A percentile compares a stretch with the other conserved stretches of the same genome.
phyloP scores from a whole-genome alignment of 371 early-diverging fungal genomes.

The Capniomyces stellatus region DNA sequence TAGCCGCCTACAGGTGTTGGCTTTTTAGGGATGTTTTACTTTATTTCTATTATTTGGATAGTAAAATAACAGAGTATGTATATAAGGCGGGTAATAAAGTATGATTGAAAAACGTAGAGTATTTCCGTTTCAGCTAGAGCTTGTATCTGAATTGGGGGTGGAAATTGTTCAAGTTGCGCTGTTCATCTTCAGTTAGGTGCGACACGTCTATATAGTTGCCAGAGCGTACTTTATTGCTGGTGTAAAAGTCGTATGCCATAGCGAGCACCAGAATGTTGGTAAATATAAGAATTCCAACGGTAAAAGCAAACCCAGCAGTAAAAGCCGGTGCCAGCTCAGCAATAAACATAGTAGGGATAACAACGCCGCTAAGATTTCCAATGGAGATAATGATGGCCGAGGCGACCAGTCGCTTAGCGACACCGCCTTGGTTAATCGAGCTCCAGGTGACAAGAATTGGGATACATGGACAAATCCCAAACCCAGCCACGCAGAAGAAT shows the following conservation, averaged over 20 bases:
- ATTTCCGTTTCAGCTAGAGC: neutral
- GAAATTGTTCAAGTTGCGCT: neutral
- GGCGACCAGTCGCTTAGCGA: conserved; percentile 20
- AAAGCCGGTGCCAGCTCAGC: conserved; percentile 8
- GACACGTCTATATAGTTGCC: neutral
- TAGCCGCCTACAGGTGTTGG: too few relatives aligned
- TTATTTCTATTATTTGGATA: too few relatives aligned
- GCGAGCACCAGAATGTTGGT: neutral
- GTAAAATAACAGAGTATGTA: too few relatives aligned
- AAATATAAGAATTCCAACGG: neutral
- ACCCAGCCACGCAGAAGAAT: neutral
- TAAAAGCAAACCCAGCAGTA: neutral
- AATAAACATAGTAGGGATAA: conserved; percentile 16
- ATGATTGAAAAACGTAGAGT: too few relatives aligned
- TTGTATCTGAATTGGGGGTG: conserved; percentile 4
- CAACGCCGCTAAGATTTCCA: conserved; percentile 18
- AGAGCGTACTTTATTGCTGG: neutral
- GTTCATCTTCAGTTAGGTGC: conserved; percentile 1
- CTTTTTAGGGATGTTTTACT: too few relatives aligned
- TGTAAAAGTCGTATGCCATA: neutral
- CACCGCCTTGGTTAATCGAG: conserved; percentile 17
- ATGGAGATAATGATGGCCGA: conserved; percentile 16
- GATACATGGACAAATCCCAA: neutral
- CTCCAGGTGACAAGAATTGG: neutral
- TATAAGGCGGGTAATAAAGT: too few relatives aligned